Evolutionary conservation across 257 asterid species (phyloP).

Genomic region (Solanum pennellii): DNA sequence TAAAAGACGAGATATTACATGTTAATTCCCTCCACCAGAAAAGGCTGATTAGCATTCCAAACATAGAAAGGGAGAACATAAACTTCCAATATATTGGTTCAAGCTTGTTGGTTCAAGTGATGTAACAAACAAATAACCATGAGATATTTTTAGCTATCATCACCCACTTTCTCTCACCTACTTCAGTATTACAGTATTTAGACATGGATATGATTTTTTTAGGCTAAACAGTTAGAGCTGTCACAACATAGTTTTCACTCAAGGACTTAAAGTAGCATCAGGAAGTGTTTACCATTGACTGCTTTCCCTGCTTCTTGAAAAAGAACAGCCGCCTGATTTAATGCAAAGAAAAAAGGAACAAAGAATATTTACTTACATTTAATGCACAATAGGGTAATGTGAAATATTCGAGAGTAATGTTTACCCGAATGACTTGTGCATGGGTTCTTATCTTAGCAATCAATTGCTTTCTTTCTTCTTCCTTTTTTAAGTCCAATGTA

Average conservation of each 20-base stretch:
- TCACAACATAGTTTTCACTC: background rate
- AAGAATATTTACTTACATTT: background rate
- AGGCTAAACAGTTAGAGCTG: background rate
- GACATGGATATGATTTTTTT: background rate
- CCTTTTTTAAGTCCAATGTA: slow-evolving; percentile 84
- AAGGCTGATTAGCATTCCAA: background rate
- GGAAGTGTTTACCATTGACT: slow-evolving; percentile 27
- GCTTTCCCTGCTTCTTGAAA: slow-evolving; percentile 66
- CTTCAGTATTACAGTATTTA: background rate
- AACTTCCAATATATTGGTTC: background rate
- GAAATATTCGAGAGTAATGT: background rate
- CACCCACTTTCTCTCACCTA: background rate
- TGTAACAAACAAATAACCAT: background rate
- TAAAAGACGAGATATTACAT: background rate
- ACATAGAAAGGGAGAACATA: background rate
- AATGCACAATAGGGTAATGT: background rate
- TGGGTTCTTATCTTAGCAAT: slow-evolving; percentile 71
- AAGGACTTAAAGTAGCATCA: background rate
- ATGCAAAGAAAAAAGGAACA: background rate
- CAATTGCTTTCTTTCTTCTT: slow-evolving; percentile 74
- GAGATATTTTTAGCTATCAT: background rate
- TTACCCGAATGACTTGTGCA: slow-evolving; percentile 93
- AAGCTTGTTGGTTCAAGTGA: background rate
- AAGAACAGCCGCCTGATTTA: slow-evolving; percentile 76
- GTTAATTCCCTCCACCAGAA: background rate